Conservation (phyloP, 768 basidiomycete genomes). For the Obba rivulosa region DNA sequence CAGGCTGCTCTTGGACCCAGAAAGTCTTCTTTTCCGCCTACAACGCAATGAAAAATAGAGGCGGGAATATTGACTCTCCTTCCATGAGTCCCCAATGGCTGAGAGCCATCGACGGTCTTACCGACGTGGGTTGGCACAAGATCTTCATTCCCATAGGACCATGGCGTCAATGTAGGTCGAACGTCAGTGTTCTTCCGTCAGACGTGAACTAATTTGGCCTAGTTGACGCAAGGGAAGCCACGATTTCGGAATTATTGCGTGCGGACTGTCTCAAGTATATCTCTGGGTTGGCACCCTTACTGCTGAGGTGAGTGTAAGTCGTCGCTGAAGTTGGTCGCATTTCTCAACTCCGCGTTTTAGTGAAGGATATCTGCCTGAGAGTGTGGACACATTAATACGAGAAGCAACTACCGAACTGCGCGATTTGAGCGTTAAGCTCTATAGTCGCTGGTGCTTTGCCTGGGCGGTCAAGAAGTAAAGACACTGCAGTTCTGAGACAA, state of each 20-base stretch:
- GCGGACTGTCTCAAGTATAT: slow-evolving; percentile 24
- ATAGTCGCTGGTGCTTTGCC: slow-evolving; percentile 27
- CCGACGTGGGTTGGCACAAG: slow-evolving; percentile 26
- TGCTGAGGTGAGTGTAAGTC: slow-evolving; percentile 18
- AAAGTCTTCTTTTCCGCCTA: slow-evolving; percentile 27
- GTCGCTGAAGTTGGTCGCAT: neutral
- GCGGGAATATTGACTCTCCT: slow-evolving; percentile 21
- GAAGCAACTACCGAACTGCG: slow-evolving; percentile 23
- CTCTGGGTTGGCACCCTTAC: slow-evolving; percentile 21
- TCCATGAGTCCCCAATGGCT: slow-evolving; percentile 26
- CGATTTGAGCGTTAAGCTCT: slow-evolving; percentile 20
- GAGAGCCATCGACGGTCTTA: slow-evolving; percentile 17
- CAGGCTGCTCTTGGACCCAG: slow-evolving; percentile 22
- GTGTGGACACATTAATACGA: slow-evolving; percentile 22
- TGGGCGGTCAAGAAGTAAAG: slow-evolving; percentile 26
- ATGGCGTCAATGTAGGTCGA: slow-evolving; percentile 22
- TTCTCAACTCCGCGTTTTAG: slow-evolving; percentile 8
- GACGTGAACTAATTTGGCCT: neutral
- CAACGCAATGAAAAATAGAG: slow-evolving; percentile 27
- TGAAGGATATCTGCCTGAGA: slow-evolving; percentile 26
- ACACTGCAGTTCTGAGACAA: neutral
- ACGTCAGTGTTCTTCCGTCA: neutral
- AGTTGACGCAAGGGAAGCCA: slow-evolving; percentile 20
- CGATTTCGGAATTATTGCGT: slow-evolving; percentile 26
- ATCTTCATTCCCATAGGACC: slow-evolving; percentile 28